phyloP scores from a whole-genome alignment of 2,329 filamentous ascomycete species.

The Fusarium musae region DNA sequence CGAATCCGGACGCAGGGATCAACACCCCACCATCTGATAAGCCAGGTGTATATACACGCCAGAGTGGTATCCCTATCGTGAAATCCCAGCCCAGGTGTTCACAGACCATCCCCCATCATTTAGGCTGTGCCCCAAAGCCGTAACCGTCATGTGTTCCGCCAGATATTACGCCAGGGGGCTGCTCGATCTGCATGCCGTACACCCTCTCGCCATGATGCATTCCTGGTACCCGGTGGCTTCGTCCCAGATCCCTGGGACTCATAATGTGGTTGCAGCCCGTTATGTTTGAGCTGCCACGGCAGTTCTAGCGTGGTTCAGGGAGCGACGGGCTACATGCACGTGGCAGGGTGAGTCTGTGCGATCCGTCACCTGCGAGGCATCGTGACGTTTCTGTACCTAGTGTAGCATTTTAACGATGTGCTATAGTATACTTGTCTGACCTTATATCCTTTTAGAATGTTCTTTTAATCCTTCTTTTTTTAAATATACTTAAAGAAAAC shows the following conservation, averaged over 20 bases:
- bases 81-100: neutral
- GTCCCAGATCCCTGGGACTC: accelerated
- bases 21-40: constrained; percentile 22
- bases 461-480: too few relatives aligned
- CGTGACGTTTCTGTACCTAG: neutral
- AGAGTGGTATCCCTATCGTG: constrained; percentile 28
- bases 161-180: neutral
- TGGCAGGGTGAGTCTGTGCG: neutral
- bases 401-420: neutral
- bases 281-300: accelerated
- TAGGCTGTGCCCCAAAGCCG: constrained; percentile 12
- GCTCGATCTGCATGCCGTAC: neutral
- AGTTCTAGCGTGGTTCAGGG: neutral
- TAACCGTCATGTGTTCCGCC: neutral
- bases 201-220: neutral
- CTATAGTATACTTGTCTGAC: too few relatives aligned
- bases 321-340: too few relatives aligned
- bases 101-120: constrained; percentile 2
- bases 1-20: constrained; percentile 5
- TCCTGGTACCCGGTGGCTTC: too few relatives aligned
- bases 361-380: neutral
- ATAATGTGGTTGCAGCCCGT: accelerated
- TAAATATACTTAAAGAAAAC: too few relatives aligned
- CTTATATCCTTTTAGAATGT: too few relatives aligned
- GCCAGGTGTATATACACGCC: constrained; percentile 24